Percentiles rank a stretch among this genome's conserved stretches.
These are phyloP conservation scores for Delphinella strobiligena DNA, from an alignment of 2,329 filamentous ascomycete genomes.

Conservation along the genomic window DNA sequence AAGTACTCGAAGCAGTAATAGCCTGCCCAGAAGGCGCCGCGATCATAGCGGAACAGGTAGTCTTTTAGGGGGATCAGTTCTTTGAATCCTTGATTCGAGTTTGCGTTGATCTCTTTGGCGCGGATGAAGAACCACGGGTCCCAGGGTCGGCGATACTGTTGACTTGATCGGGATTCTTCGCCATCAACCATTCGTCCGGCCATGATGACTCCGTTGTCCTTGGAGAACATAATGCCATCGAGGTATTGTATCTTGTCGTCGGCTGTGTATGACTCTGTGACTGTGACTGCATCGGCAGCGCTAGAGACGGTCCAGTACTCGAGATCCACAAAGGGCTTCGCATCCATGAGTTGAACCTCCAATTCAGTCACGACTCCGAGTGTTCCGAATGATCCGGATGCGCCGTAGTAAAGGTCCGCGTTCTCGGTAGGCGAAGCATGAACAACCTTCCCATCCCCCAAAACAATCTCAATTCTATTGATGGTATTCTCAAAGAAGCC, in stretches of 20 bases:
- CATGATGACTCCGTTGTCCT: conserved; percentile 46
- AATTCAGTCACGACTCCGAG: conserved; percentile 50
- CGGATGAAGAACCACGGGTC: conserved; percentile 70
- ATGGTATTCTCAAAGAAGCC: conserved; percentile 56
- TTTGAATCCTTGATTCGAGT: conserved; percentile 1
- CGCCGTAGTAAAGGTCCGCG: conserved; percentile 46
- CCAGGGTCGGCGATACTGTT: conserved; percentile 41
- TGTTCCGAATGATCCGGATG: conserved; percentile 48
- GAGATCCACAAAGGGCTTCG: conserved; percentile 46
- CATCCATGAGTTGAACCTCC: conserved; percentile 45
- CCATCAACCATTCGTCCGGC: conserved; percentile 39
- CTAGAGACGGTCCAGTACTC: conserved; percentile 45
- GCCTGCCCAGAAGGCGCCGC: conserved; percentile 55
- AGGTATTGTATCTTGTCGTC: conserved; percentile 48
- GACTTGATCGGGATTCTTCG: conserved; percentile 22
- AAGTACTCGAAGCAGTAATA: conserved; percentile 50
- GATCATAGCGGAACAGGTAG: conserved; percentile 51
- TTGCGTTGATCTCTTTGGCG: conserved; percentile 30
- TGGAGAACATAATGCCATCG: conserved; percentile 55
- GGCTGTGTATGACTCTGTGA: conserved; percentile 34
- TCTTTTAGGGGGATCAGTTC: conserved; percentile 37
- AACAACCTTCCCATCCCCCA: conserved; percentile 45
- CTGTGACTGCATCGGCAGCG: conserved; percentile 37
- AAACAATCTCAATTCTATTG: conserved; percentile 50
- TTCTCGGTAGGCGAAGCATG: conserved; percentile 35